phyloP scores from a whole-genome alignment of 441 rosid species.

The Syzygium malaccense region DNA sequence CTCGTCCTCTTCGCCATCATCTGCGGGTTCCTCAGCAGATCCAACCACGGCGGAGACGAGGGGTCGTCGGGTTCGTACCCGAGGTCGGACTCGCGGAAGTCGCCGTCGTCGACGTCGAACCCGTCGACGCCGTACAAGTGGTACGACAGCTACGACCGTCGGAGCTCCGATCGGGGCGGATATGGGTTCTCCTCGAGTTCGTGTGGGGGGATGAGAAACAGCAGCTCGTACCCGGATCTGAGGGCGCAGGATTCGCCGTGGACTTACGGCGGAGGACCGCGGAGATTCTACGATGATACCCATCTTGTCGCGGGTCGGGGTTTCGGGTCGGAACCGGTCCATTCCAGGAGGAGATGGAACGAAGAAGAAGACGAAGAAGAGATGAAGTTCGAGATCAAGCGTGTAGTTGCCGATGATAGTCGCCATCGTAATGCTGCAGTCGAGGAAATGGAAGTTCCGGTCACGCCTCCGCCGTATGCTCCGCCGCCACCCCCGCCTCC shows the following conservation, averaged over 20 bases:
- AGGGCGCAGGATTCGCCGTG: constrained; percentile 32
- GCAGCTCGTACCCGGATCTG: constrained; percentile 82
- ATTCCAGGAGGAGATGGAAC: background rate
- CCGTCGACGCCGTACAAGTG: constrained; percentile 28
- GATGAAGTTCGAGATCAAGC: background rate
- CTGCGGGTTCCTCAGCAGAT: constrained; percentile 59
- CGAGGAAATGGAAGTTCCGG: background rate
- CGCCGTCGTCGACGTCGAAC: constrained; percentile 18
- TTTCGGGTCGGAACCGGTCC: constrained; percentile 17
- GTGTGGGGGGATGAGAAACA: constrained; percentile 44
- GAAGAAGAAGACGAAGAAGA: background rate
- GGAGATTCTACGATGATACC: constrained; percentile 74
- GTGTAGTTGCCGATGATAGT: background rate
- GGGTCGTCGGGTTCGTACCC: background rate
- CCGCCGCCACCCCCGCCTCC: constrained; percentile 9
- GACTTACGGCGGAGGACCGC: constrained; percentile 25
- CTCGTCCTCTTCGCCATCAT: constrained; percentile 68
- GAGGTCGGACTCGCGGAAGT: background rate
- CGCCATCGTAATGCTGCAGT: background rate
- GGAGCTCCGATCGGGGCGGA: constrained; percentile 27
- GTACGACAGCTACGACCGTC: constrained; percentile 7
- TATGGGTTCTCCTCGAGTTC: background rate
- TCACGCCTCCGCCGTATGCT: background rate
- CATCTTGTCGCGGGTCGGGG: constrained; percentile 26
- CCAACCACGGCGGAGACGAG: background rate